A percentile compares a stretch with the other conserved stretches of the same genome.
Evolutionary conservation across 139 green algal genomes (phyloP).

Genomic region (Spirogloea muscicola): DNA sequence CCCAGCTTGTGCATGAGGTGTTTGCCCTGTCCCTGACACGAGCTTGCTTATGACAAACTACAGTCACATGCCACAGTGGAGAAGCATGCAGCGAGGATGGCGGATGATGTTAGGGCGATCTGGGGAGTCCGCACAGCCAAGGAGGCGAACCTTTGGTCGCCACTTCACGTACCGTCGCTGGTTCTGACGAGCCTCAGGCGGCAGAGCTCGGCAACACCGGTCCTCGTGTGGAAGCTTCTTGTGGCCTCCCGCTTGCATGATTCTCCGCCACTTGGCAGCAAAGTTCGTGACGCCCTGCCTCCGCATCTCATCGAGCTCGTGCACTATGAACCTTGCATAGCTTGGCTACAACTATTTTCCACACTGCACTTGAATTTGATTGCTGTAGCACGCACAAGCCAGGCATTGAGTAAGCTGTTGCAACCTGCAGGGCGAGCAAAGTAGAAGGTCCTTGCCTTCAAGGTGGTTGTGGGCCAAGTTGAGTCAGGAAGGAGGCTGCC

Average conservation of each 20-base stretch:
- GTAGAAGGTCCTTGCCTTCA: too few relatives aligned
- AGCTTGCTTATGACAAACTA: too few relatives aligned
- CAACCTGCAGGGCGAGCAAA: too few relatives aligned
- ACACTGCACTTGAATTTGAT: not conserved
- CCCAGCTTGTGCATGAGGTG: too few relatives aligned
- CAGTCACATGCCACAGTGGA: too few relatives aligned
- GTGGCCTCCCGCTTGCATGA: not conserved
- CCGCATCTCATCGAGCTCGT: not conserved
- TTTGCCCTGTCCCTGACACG: too few relatives aligned
- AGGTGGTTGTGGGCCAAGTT: too few relatives aligned
- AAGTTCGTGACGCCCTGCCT: not conserved
- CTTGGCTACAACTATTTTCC: not conserved
- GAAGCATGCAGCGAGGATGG: too few relatives aligned
- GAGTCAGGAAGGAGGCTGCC: not conserved
- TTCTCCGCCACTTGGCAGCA: not conserved
- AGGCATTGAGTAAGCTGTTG: too few relatives aligned
- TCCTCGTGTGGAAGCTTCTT: conserved; percentile 1
- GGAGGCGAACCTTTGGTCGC: not conserved
- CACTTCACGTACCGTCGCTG: not conserved
- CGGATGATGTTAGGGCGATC: too few relatives aligned
- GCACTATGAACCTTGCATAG: not conserved
- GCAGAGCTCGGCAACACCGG: not conserved
- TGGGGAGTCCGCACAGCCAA: too few relatives aligned
- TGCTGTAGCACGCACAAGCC: not conserved
- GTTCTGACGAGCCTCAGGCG: not conserved